Conservation (phyloP, 73 alveolate genomes). For the Tetrahymena malaccensis region DNA sequence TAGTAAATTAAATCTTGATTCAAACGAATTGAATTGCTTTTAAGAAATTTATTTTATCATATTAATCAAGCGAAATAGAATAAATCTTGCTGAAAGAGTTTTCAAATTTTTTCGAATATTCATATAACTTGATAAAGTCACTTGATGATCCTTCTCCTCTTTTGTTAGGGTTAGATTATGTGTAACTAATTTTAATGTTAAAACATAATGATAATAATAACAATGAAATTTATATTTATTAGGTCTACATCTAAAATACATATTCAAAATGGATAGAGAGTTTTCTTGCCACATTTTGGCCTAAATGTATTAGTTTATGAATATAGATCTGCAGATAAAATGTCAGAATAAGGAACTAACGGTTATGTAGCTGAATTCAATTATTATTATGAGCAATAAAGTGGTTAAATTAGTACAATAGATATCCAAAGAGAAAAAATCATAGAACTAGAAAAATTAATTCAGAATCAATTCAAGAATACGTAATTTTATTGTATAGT, state of each 20-base stretch:
- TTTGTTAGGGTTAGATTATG: background rate
- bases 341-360: background rate
- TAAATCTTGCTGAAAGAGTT: background rate
- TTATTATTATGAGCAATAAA: background rate
- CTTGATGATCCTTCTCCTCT: background rate
- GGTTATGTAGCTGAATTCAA: background rate
- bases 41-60: too few relatives aligned
- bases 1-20: background rate
- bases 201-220: background rate
- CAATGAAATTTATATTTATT: too few relatives aligned
- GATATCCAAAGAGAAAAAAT: background rate
- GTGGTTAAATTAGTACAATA: background rate
- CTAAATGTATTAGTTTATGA: background rate
- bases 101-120: background rate
- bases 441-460: background rate
- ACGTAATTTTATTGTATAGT: background rate
- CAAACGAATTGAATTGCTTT: too few relatives aligned
- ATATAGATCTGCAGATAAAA: background rate
- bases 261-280: background rate
- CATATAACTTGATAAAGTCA: background rate
- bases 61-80: background rate
- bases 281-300: background rate
- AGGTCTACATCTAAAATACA: background rate
- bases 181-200: background rate
- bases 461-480: background rate